Evolutionary conservation across 345 rosid species (phyloP), one percentile per base, ranked within the genome.

Genomic region (Odontarrhena argentea): DNA sequence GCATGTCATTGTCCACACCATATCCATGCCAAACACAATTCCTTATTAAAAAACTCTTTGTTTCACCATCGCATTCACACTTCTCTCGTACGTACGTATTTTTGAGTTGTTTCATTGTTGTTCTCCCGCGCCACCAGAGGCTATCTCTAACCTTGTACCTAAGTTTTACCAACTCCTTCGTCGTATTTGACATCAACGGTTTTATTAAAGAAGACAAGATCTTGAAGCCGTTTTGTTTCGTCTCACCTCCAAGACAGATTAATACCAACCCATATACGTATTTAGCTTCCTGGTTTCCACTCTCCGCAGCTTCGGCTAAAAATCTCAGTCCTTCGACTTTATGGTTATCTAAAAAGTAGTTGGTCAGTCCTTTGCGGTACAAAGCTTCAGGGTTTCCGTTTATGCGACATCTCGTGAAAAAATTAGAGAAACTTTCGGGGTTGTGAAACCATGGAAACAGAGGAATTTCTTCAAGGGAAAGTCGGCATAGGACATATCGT

Each of bases 341-440:
- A 0, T 6, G 41, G 9, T 61, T 45, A 9, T 41, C 8, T 4
- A 6, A 6, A 46, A 68, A 67, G 8, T 14, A 68, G 47, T 14
- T 40, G 24, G 45, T 38, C 9, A 61, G 4, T 40, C 70, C 59
- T 15, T 35, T 26, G 10, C 47, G 58, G 15, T 30, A 68, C 53
- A 74, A 48, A 6, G 74, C 78, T 51, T 68, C 65, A 0, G 60
- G 58, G 25, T 74, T 74, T 55, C 78, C 70, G 13, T 4, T 62
- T 18, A 28, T 43, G 0, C 53, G 5, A 57, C 65, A 74, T 36
- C 46, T 56, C 10, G 49, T 32, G 30, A 55, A 4, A 32, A 74
- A 62, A 0, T 49, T 65, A 3, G 40, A 32, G 37, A 63, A 47
- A 2, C 12, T 38, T 63, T 18, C 7, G 4, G 46, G 53, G 38